These are phyloP conservation scores for Earliella scabrosa DNA, from an alignment of 1,284 basidiomycete genomes.

Conservation along the genomic window DNA sequence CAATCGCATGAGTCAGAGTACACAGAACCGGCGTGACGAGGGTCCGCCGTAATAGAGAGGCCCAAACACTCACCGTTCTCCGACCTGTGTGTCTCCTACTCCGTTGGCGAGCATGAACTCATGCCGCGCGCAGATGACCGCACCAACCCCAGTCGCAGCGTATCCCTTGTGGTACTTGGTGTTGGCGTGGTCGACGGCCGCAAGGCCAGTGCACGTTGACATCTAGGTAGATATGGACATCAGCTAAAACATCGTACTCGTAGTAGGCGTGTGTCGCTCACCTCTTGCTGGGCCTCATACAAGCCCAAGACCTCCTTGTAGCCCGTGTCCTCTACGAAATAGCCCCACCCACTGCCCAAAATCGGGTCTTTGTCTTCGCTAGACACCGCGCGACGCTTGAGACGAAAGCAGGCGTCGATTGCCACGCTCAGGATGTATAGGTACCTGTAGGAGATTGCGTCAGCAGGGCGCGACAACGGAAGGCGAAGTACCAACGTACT, in stretches of 20 bases:
- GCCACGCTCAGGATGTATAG: too few relatives aligned
- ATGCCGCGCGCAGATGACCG: too few relatives aligned
- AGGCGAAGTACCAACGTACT: not conserved
- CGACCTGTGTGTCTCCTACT: too few relatives aligned
- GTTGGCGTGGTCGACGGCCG: conserved; percentile 19
- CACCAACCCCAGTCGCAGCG: too few relatives aligned
- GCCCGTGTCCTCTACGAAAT: conserved; percentile 22
- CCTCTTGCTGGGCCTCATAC: conserved; percentile 25
- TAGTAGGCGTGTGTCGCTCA: conserved; percentile 11
- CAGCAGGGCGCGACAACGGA: too few relatives aligned
- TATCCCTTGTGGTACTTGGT: conserved; percentile 22
- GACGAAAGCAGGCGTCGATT: conserved; percentile 32
- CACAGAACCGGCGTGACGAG: too few relatives aligned
- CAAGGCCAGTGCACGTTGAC: conserved; percentile 22
- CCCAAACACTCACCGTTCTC: conserved; percentile 20
- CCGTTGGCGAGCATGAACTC: too few relatives aligned
- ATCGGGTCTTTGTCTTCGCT: conserved; percentile 26
- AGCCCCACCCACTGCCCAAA: too few relatives aligned
- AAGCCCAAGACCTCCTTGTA: conserved; percentile 34
- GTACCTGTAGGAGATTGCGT: conserved; percentile 16
- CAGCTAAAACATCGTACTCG: not conserved
- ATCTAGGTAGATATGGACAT: conserved; percentile 10
- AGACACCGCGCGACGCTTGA: conserved; percentile 29
- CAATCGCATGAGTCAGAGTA: too few relatives aligned
- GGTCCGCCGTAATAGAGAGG: conserved; percentile 2